phyloP scores from a whole-genome alignment of 2,329 filamentous ascomycete species.

The Aspergillus sp. region DNA sequence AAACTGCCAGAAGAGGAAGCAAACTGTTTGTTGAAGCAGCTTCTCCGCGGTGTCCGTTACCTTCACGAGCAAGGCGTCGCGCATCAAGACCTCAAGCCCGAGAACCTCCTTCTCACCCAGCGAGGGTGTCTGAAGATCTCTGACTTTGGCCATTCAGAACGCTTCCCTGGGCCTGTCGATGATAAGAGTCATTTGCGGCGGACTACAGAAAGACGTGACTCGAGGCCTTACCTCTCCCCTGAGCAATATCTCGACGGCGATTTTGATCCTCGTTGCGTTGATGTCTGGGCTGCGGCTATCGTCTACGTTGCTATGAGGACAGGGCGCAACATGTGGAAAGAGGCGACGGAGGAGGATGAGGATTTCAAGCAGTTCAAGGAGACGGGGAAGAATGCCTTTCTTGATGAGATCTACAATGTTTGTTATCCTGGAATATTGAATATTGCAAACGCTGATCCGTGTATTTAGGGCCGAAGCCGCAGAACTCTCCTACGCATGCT shows the following conservation, averaged over 20 bases:
- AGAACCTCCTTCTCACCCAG: neutral
- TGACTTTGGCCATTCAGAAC: neutral
- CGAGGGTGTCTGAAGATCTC: neutral
- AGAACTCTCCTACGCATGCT: neutral
- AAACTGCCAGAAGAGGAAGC: neutral
- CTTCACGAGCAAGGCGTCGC: neutral
- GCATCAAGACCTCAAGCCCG: neutral
- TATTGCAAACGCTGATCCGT: neutral
- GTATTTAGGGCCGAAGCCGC: neutral
- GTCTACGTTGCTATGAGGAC: neutral
- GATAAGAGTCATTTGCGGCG: neutral
- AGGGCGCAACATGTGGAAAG: neutral
- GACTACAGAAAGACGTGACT: neutral
- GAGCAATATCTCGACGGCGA: neutral
- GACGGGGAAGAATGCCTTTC: neutral
- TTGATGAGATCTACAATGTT: neutral
- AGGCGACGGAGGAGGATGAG: neutral
- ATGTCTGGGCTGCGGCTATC: slow-evolving; percentile 1
- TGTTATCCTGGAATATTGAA: neutral
- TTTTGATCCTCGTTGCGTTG: neutral
- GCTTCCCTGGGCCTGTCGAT: neutral
- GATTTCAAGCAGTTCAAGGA: neutral
- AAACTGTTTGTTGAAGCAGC: neutral
- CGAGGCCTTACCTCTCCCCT: neutral
- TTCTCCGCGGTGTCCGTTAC: neutral